Evolutionary conservation across 169 alveolate genomes (phyloP).

Genomic region (Eimeria maxima): DNA sequence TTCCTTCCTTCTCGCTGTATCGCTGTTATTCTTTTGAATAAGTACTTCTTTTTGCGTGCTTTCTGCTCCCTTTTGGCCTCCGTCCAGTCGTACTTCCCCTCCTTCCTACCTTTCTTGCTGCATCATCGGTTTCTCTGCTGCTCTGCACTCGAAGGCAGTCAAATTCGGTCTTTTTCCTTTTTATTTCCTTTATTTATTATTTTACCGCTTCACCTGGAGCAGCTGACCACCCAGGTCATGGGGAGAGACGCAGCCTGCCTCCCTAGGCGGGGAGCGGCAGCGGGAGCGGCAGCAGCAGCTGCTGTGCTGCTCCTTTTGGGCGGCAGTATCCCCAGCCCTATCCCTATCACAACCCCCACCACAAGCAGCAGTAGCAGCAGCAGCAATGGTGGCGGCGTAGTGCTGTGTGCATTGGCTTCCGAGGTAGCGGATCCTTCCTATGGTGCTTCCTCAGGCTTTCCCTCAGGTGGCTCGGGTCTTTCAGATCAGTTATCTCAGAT

Average conservation of each 20-base stretch:
- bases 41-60: neutral
- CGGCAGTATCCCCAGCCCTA: too few species aligned
- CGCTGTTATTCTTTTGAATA: neutral
- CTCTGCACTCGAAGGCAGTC: neutral
- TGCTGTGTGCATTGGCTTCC: neutral
- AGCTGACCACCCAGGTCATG: neutral
- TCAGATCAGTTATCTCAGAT: neutral
- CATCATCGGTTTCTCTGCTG: neutral
- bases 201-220: neutral
- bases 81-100: too few species aligned
- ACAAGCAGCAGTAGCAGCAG: neutral
- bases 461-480: neutral
- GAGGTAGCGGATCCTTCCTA: too few species aligned
- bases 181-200: neutral
- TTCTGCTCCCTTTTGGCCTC: neutral
- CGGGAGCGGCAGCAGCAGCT: neutral
- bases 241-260: neutral
- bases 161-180: neutral
- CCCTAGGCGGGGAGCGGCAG: slow-evolving; percentile 1
- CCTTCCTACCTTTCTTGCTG: neutral
- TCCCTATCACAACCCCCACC: too few species aligned
- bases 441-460: neutral
- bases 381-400: neutral
- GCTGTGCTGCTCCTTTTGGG: neutral
- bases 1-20: neutral